Evolutionary conservation across 495 filamentous ascomycete species (phyloP).

Genomic region (Hypoxylon trugodes): DNA sequence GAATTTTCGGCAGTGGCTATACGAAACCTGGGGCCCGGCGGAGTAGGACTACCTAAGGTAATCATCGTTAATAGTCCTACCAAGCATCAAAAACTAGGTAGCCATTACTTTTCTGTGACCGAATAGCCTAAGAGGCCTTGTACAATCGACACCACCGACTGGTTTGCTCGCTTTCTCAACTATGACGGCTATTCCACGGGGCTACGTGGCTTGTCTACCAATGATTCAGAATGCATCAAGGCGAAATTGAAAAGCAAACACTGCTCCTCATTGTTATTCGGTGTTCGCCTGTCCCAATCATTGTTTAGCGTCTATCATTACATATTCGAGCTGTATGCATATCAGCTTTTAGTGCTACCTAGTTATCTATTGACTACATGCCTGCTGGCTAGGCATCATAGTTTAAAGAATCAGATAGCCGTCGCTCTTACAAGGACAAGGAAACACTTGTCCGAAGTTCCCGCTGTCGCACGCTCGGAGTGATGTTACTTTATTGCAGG

Average conservation of each 20-base stretch:
- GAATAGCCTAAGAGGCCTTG: neutral
- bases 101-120: neutral
- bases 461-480: constrained; percentile 1
- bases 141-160: neutral
- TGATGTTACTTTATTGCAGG: neutral
- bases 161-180: neutral
- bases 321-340: constrained; percentile 21
- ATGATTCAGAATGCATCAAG: constrained; percentile 16
- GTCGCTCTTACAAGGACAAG: constrained; percentile 2
- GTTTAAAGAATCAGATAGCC: constrained; percentile 9
- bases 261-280: constrained; percentile 13
- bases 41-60: constrained; percentile 33
- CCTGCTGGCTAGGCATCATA: constrained; percentile 22
- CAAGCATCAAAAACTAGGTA: neutral
- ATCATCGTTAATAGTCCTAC: neutral
- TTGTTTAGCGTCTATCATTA: neutral
- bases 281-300: too few relatives aligned
- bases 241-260: constrained; percentile 26
- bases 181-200: neutral
- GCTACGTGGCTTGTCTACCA: neutral
- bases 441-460: neutral
- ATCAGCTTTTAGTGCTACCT: constrained; percentile 28
- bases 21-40: constrained; percentile 52
- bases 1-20: constrained; percentile 59
- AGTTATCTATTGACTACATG: constrained; percentile 20